Percentiles rank a stretch among this genome's conserved stretches.
Conservation (phyloP, 495 filamentous ascomycete genomes). For the Penicillium herquei region DNA sequence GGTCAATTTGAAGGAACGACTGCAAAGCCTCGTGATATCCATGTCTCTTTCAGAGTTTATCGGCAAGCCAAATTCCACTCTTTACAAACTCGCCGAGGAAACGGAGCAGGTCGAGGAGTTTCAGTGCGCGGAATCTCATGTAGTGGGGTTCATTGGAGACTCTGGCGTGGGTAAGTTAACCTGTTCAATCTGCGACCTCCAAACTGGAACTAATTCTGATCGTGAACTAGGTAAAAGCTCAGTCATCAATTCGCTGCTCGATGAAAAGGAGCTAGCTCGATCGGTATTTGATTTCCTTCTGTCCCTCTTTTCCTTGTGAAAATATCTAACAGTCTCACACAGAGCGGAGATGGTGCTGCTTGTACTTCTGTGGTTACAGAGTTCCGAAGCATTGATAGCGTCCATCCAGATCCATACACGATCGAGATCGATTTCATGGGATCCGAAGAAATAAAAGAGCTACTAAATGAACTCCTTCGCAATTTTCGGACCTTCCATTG, state of each 20-base stretch:
- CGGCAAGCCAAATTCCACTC: not conserved
- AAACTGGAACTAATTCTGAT: not conserved
- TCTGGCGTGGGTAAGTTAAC: conserved; percentile 4
- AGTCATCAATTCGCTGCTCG: conserved; percentile 34
- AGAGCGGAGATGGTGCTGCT: conserved; percentile 28
- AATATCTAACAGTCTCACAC: not conserved
- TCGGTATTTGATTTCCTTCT: conserved; percentile 18
- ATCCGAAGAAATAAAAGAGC: conserved; percentile 16
- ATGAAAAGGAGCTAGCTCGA: conserved; percentile 20
- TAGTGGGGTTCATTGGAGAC: conserved; percentile 6
- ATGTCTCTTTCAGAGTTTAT: not conserved
- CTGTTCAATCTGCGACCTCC: not conserved
- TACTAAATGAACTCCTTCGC: conserved; percentile 26
- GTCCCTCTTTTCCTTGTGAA: not conserved
- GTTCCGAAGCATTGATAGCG: conserved; percentile 23
- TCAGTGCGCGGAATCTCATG: not conserved
- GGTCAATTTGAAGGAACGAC: too few species aligned
- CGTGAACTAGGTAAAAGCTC: conserved; percentile 29
- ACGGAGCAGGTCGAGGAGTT: not conserved
- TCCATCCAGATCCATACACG: conserved; percentile 18
- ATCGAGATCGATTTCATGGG: conserved; percentile 32
- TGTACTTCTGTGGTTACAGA: conserved; percentile 37
- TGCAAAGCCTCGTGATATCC: too few species aligned
- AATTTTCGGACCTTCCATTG: conserved; percentile 8
- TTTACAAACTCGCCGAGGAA: not conserved